Base-by-base conservation (phyloP, 2,329 filamentous ascomycete genomes). In the Clonostachys solani region DNA sequence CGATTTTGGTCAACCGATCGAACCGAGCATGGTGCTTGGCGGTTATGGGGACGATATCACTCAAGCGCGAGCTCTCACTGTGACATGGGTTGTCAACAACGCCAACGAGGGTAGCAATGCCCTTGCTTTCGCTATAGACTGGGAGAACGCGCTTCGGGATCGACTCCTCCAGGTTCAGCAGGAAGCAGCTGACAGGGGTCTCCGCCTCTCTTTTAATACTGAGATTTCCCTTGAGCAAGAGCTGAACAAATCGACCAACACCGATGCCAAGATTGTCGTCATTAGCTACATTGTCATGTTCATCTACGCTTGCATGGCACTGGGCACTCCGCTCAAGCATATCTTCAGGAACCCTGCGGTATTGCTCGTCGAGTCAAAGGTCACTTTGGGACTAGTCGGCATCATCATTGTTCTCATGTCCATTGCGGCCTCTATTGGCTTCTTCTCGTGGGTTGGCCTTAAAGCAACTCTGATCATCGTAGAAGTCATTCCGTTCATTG, bases 221-320 rank as follows among this genome's bases (percentile, higher is more conserved):
- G 94, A 99, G 68, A 89, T 92, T 66, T 96, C 92, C 65, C 73
- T 99, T 51, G 92, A 97, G 63, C 81, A 96, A 62, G 94, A 99
- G 62, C 77, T 99, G 49, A 99, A 96, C 73, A 96, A 97, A 69
- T 95, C 91, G 36, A 96, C 91, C 44, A 99, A 99, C 66, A 97
- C 94, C 0, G 94, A 99, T 65, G 95, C 92, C 41, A 96, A 92
- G 65, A 99, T 99, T 58, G 84, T 99, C 19, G 83, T 92, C 46
- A 86, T 99, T 67, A 97, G 92, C 75, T 99, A 99, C 69, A 78
- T 97, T 53, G 89, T 96, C 72, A 99, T 99, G 94, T 99, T 99
- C 67, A 71, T 99, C 52, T 99, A 99, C 61, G 94, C 92, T 5
- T 97, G 92, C 6, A 71, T 99, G 46, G 92, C 94, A 1, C 76